phyloP scores from a whole-genome alignment of 2,329 filamentous ascomycete genomes.

The Phaeosphaeriaceae sp. region DNA sequence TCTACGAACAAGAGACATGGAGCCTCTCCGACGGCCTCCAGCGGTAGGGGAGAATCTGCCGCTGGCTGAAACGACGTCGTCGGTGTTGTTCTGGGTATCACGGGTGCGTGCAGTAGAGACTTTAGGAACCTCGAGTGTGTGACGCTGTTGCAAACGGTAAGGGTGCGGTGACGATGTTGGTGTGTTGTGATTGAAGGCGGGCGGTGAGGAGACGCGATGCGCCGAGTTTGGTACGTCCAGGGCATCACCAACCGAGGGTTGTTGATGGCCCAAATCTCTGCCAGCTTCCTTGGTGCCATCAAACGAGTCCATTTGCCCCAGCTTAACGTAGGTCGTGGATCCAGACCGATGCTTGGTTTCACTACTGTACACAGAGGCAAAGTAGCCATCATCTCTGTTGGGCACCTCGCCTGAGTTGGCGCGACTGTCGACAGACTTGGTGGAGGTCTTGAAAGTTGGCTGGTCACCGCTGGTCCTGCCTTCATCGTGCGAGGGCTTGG shows the following conservation, averaged over 20 bases:
- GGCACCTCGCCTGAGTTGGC: conserved; percentile 34
- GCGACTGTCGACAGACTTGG: conserved; percentile 31
- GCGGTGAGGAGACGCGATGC: conserved; percentile 68
- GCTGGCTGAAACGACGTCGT: conserved; percentile 71
- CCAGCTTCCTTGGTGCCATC: conserved; percentile 39
- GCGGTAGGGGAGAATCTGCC: conserved; percentile 82
- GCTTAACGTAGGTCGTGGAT: conserved; percentile 47
- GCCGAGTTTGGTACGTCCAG: conserved; percentile 46
- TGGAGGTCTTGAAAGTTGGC: conserved; percentile 27
- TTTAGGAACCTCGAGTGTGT: conserved; percentile 88
- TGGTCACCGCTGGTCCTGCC: conserved; percentile 24
- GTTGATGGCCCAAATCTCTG: conserved; percentile 31
- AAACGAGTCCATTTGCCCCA: conserved; percentile 35
- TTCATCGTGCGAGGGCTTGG: conserved; percentile 42
- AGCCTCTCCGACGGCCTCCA: conserved; percentile 72
- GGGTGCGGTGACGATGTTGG: conserved; percentile 59
- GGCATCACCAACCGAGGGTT: conserved; percentile 23
- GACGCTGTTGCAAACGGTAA: conserved; percentile 74
- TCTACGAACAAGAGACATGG: conserved; percentile 80
- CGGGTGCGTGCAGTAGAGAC: conserved; percentile 66
- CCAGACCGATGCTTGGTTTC: conserved; percentile 39
- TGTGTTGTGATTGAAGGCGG: conserved; percentile 59
- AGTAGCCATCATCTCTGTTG: conserved; percentile 55
- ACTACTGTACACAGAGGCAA: conserved; percentile 47
- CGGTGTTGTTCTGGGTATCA: conserved; percentile 63